A percentile compares a stretch with the other conserved stretches of the same genome.
Conservation (phyloP, 805 yeast species). For the Zygotorulaspora florentina region DNA sequence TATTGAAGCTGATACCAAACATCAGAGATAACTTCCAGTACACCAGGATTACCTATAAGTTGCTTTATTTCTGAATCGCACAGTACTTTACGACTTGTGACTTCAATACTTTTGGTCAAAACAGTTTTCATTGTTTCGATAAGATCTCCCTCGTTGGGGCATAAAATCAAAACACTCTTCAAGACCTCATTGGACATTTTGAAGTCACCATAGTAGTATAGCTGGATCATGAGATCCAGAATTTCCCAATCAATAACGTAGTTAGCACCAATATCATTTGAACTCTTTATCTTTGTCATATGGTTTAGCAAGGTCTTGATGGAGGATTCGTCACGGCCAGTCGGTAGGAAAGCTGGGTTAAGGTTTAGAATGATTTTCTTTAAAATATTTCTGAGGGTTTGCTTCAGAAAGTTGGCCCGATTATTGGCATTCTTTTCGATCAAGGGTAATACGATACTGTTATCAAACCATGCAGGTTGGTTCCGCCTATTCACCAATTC, state of each 20-base stretch:
- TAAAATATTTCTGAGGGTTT: slow-evolving; percentile 18
- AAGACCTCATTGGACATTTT: slow-evolving; percentile 6
- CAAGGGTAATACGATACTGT: slow-evolving; percentile 10
- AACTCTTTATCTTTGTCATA: slow-evolving; percentile 6
- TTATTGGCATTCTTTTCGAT: slow-evolving; percentile 3
- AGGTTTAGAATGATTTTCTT: slow-evolving; percentile 2
- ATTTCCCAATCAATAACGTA: slow-evolving; percentile 10
- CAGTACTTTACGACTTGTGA: not conserved
- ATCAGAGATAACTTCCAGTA: slow-evolving; percentile 10
- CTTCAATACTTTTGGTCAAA: slow-evolving; percentile 3
- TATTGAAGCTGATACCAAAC: slow-evolving; percentile 20
- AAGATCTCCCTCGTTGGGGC: slow-evolving; percentile 1
- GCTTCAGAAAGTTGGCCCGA: slow-evolving; percentile 12
- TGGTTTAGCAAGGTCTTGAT: slow-evolving; percentile 2
- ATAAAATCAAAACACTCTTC: slow-evolving; percentile 4
- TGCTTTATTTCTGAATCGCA: not conserved
- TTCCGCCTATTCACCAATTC: slow-evolving; percentile 22
- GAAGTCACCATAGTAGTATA: slow-evolving; percentile 7
- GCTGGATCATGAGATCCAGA: slow-evolving; percentile 8
- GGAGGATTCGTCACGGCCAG: slow-evolving; percentile 1
- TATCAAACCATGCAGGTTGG: slow-evolving; percentile 11
- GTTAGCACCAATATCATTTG: slow-evolving; percentile 1
- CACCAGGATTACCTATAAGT: not conserved
- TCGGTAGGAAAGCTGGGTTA: not conserved
- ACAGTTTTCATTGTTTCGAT: slow-evolving; percentile 2